Evolutionary conservation across 2,329 filamentous ascomycete genomes (phyloP), one percentile per base, ranked within the genome.

Genomic region (Aspergillus luchuensis): DNA sequence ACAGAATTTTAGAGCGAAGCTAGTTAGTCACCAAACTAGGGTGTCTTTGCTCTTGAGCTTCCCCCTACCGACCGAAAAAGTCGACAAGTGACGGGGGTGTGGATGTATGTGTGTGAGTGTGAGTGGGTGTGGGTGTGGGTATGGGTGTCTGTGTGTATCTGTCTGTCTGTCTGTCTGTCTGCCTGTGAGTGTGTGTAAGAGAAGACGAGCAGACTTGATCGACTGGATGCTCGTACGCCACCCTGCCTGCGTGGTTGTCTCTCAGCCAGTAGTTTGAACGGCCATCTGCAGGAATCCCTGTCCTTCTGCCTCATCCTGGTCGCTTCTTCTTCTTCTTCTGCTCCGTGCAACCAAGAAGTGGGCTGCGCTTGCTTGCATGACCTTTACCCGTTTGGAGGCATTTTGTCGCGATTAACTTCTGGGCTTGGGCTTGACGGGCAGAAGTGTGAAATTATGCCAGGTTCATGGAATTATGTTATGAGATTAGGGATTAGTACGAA

Each of bases 201-300:
- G 50, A 33, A 41, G 39, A 56, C 50, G 36, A 57, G 51, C 49
- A 28, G 49, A 50, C 59, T 60, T 60, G 64, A 64, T 66, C 60
- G 58, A 64, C 58, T 63, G 52, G 11, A 59, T 61, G 54, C 59
- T 56, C 61, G 43, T 61, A 60, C 61, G 65, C 67, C 64, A 66
- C 65, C 59, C 53, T 57, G 55, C 57, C 59, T 68, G 65, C 65
- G 67, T 68, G 67, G 67, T 66, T 57, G 57, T 19, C 56, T 68
- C 61, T 68, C 47, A 41, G 43, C 67, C 67, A 68, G 47, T 66
- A 59, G 59, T 63, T 64, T 53, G 57, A 59, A 61, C 63, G 66
- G 61, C 61, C 49, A 49, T 56, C 63, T 63, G 65, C 61, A 63
- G 28, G 56, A 56, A 68, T 67, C 67, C 67, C 64, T 67, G 67